Evolutionary conservation across 2,329 filamentous ascomycete genomes (phyloP).

Genomic region (Tolypocladium nubicola): DNA sequence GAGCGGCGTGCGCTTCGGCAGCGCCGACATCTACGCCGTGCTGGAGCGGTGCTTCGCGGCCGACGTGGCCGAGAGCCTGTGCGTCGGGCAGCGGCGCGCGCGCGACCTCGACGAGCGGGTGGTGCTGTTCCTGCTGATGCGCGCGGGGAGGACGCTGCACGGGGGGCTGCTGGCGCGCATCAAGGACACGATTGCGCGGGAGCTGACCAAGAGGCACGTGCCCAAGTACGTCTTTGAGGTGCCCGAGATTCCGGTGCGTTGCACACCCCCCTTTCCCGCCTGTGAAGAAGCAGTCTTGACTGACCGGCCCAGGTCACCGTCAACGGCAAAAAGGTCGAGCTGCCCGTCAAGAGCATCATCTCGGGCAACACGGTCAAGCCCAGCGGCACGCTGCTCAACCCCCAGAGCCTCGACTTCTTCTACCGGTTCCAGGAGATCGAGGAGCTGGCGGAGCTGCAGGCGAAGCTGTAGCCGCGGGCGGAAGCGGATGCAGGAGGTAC

Average conservation of each 20-base stretch:
- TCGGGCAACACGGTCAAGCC: constrained; percentile 64
- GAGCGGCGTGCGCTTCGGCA: constrained; percentile 67
- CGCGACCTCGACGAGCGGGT: constrained; percentile 42
- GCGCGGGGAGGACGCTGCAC: constrained; percentile 45
- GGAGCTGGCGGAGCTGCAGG: constrained; percentile 15
- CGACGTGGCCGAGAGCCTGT: constrained; percentile 60
- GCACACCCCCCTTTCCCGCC: neutral
- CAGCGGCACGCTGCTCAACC: constrained; percentile 68
- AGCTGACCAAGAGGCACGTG: constrained; percentile 63
- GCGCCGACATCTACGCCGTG: constrained; percentile 69
- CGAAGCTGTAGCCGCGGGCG: constrained; percentile 16
- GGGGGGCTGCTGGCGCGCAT: constrained; percentile 44
- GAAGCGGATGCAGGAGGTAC: neutral
- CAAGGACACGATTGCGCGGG: constrained; percentile 53
- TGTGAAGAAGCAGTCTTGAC: accelerated
- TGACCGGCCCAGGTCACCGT: constrained; percentile 52
- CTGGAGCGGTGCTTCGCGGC: constrained; percentile 55
- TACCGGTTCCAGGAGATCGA: constrained; percentile 53
- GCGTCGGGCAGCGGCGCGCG: constrained; percentile 65
- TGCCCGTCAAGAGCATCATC: constrained; percentile 78
- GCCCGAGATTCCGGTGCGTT: constrained; percentile 57
- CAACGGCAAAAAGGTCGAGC: constrained; percentile 76
- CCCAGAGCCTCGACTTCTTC: constrained; percentile 64
- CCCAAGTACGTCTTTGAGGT: constrained; percentile 72
- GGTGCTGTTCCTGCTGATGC: constrained; percentile 45